phyloP scores from a whole-genome alignment of 768 basidiomycete species.

The Cystofilobasidium bisporidii region DNA sequence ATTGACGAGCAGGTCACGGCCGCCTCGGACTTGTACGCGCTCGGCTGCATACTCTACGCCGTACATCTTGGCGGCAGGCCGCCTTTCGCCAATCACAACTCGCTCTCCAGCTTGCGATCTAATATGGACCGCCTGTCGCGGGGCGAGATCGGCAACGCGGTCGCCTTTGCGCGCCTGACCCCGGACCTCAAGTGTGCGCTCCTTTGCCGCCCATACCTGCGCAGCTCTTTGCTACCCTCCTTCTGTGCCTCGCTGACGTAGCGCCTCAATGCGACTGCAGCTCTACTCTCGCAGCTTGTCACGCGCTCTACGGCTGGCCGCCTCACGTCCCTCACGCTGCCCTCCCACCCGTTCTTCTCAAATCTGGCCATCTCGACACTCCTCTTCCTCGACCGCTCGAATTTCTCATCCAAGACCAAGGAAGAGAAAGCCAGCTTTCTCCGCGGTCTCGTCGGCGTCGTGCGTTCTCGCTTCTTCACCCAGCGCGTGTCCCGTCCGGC shows the following conservation, averaged over 20 bases:
- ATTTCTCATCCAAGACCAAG: constrained; percentile 81
- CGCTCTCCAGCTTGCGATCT: constrained; percentile 39
- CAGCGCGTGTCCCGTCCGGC: neutral
- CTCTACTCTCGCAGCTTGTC: constrained; percentile 66
- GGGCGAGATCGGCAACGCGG: constrained; percentile 36
- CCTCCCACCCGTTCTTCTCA: constrained; percentile 83
- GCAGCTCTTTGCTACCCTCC: too few relatives aligned
- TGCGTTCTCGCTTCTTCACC: neutral
- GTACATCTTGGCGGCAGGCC: constrained; percentile 80
- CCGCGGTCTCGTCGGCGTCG: constrained; percentile 58
- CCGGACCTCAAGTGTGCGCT: constrained; percentile 35
- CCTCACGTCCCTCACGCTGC: constrained; percentile 67
- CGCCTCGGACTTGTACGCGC: constrained; percentile 67
- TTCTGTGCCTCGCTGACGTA: too few relatives aligned
- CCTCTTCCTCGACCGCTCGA: constrained; percentile 90
- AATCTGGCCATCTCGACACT: constrained; percentile 91
- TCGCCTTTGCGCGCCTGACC: constrained; percentile 34
- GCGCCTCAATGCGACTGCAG: constrained; percentile 43
- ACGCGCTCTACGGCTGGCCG: constrained; percentile 65
- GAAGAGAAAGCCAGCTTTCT: constrained; percentile 97
- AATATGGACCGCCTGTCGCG: constrained; percentile 35
- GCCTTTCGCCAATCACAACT: constrained; percentile 71
- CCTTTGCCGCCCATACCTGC: neutral
- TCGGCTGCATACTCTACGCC: constrained; percentile 83
- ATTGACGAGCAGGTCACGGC: constrained; percentile 78